Base-by-base conservation (phyloP, 176 grass and related monocot species). In the Triticum turgidum region DNA sequence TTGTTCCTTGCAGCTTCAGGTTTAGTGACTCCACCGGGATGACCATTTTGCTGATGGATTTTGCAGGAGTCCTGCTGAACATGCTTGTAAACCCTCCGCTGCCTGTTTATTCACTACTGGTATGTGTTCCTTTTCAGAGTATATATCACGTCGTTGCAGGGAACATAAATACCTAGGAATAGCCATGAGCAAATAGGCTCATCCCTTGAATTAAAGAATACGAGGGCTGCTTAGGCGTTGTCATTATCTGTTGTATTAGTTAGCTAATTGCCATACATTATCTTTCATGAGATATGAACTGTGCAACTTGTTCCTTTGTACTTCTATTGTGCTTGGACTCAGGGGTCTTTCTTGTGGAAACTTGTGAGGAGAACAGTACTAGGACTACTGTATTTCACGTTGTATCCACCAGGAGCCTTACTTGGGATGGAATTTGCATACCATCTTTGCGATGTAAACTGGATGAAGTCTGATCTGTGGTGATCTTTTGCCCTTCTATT, bases 41-140 rank as follows among this genome's bases (percentile, higher is more conserved):
- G 18, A 4, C 35, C 32, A 11, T 63, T 80, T 81, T 83, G 41
- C 88, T 69, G 37, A 73, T 89, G 47, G 44, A 83, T 86, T 73
- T 88, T 76, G 42, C 90, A 99, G 94, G 88, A 80, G 77, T 94
- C 62, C 84, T 99, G 71, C 82, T 99, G 83, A 96, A 80, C 85
- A 85, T 96, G 88, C 80, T 99, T 49, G 75, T 99, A 25, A 84
- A 96, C 24, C 78, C 80, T 76, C 84, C 84, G 4, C 70, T 96
- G 80, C 97, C 97, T 78, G 66, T 98, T 54, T 83, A 87, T 37
- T 82, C 86, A 65, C 91, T 91, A 44, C 54, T 98, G 88, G 97
- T 98, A 96, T 72, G 97, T 88, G 51, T 69, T 82, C 76, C 69
- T 61, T 74, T 21, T 35, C 7, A 52, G 71, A 56, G 8, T 42